Evolutionary conservation across 2,329 filamentous ascomycete species (phyloP), one percentile per base, ranked within the genome.

Genomic region (Microcyclosporella mali): DNA sequence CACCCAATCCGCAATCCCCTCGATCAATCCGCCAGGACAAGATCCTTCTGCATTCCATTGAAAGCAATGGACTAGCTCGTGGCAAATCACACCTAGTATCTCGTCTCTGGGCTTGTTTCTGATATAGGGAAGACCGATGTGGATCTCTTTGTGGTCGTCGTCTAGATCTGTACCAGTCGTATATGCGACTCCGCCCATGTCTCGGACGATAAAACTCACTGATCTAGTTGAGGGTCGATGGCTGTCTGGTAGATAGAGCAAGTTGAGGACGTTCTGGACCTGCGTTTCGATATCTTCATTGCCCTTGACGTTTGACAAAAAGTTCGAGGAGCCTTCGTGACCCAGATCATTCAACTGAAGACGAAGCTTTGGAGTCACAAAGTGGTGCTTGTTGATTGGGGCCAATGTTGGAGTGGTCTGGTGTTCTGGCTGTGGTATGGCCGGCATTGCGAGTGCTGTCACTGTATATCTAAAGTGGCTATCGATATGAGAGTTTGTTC

Each of bases 31-130:
- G 1, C 82, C 82, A 2, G 69, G 65, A 33, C 79, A 68, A 3
- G 66, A 68, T 0, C 69, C 71, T 8, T 65, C 69, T 2, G 73
- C 84, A 55, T 87, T 82, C 66, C 86, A 84, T 65, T 97, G 90
- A 68, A 85, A 94, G 67, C 88, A 95, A 69, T 97, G 92, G 11
- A 97, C 90, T 49, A 95, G 82, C 67, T 97, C 90, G 62, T 97
- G 90, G 1, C 85, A 84, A 15, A 97, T 65, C 1, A 97, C 88
- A 31, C 92, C 92, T 14, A 78, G 69, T 46, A 95, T 79, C 68
- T 97, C 62, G 6, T 56, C 40, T n/a, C 60, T 49, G n/a, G 73
- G 65, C 49, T 57, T 65, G 29, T 51, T 37, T 2, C 63, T 58
- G 53, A 95, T 80, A 69, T 95, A 95, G 35, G 74, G 69, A 1